phyloP scores from a whole-genome alignment of 2,329 filamentous ascomycete genomes.

The Phoma herbarum region DNA sequence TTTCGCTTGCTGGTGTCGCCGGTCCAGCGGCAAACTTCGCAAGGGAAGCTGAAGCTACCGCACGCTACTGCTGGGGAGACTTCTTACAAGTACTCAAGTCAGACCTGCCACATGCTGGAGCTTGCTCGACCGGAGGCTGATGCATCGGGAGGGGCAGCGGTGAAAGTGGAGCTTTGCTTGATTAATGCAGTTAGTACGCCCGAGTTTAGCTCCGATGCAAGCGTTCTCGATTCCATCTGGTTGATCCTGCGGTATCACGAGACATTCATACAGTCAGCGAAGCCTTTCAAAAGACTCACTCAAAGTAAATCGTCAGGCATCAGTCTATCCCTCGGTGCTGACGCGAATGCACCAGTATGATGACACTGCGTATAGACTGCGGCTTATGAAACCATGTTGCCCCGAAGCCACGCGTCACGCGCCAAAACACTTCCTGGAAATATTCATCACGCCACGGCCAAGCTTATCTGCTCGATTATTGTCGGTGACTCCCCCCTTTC shows the following conservation, averaged over 20 bases:
- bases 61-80: neutral
- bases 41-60: neutral
- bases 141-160: slow-evolving; percentile 13
- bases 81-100: neutral
- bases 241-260: neutral
- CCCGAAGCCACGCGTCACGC: too few species aligned
- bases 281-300: too few species aligned
- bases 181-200: slow-evolving; percentile 12
- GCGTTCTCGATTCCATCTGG: slow-evolving; percentile 7
- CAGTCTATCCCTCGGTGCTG: too few species aligned
- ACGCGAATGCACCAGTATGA: too few species aligned
- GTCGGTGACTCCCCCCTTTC: too few species aligned
- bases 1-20: slow-evolving; percentile 16
- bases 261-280: neutral
- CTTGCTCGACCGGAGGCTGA: neutral
- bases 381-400: too few species aligned
- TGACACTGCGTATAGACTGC: too few species aligned
- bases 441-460: too few species aligned
- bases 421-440: too few species aligned
- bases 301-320: too few species aligned
- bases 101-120: slow-evolving; percentile 3
- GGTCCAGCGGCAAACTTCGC: slow-evolving; percentile 12
- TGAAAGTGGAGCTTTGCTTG: slow-evolving; percentile 15
- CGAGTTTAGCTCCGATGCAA: slow-evolving; percentile 15
- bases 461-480: too few species aligned